Evolutionary conservation across 2,329 filamentous ascomycete species (phyloP), one percentile per base, ranked within the genome.

Genomic region (Furcasterigmium sp.): DNA sequence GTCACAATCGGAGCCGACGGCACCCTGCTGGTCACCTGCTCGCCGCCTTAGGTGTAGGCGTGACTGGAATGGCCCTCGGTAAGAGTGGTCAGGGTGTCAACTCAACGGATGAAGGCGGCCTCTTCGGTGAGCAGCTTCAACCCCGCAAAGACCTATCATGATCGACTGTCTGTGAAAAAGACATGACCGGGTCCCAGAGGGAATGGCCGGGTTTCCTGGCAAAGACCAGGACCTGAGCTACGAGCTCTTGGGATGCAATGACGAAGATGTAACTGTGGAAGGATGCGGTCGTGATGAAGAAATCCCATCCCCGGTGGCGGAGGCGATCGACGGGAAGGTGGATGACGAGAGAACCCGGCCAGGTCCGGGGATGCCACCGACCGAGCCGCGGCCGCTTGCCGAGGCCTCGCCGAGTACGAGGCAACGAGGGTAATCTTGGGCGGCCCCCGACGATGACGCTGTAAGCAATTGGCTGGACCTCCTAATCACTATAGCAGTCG

Each of bases 261-360:
- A 51, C 51, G 8, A 48, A 52, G 10, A 69, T 67, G 44, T 70
- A 69, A 19, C 61, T 63, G 37, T 17, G 9, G 41, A 50, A 50
- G 14, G 43, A 47, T 25, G 34, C n/a, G n/a, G n/a, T n/a, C n/a
- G n/a, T n/a, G n/a, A n/a, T n/a, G n/a, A n/a, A n/a, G n/a, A n/a
- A n/a, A n/a, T n/a, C n/a, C n/a, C n/a, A n/a, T n/a, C n/a, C n/a
- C n/a, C n/a, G n/a, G n/a, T n/a, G n/a, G n/a, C n/a, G n/a, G n/a
- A n/a, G n/a, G n/a, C n/a, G n/a, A n/a, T n/a, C n/a, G n/a, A n/a
- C n/a, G n/a, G n/a, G n/a, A n/a, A n/a, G n/a, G n/a, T n/a, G n/a
- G n/a, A n/a, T n/a, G n/a, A n/a, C n/a, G n/a, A n/a, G n/a, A n/a
- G n/a, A n/a, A 43, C 43, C 50, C 49, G 11, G 41, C 43, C 19